Conservation (phyloP, 805 yeast species). For the Isabelozyma rhagii region DNA sequence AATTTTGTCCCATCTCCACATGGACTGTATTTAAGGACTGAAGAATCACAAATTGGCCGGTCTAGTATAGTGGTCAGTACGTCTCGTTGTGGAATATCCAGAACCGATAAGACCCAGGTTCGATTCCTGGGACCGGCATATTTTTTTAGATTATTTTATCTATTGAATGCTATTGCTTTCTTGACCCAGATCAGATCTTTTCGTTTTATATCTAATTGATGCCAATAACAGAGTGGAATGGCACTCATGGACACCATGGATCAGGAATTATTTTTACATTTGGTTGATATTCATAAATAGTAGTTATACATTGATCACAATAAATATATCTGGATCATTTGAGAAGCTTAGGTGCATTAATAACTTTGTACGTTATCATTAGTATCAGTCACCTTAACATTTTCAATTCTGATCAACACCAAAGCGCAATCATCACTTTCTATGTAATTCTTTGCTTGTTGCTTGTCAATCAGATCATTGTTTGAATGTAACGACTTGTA, state of each 20-base stretch:
- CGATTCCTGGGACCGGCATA: slow-evolving; percentile 52
- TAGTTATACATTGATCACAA: too few species aligned
- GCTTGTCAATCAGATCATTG: slow-evolving; percentile 65
- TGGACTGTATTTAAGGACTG: not conserved
- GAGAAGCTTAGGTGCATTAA: slow-evolving; percentile 3
- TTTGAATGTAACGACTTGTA: slow-evolving; percentile 61
- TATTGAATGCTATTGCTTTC: too few species aligned
- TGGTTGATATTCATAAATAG: too few species aligned
- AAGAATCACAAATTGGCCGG: slow-evolving; percentile 25
- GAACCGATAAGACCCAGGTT: slow-evolving; percentile 46
- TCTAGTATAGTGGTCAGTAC: slow-evolving; percentile 51
- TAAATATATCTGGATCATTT: too few species aligned
- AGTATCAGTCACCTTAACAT: slow-evolving; percentile 77
- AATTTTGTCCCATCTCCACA: too few species aligned
- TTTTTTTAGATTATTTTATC: not conserved
- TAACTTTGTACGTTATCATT: slow-evolving; percentile 54
- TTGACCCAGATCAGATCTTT: too few species aligned
- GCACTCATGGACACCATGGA: too few species aligned
- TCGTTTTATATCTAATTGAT: too few species aligned
- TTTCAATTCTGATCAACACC: slow-evolving; percentile 59
- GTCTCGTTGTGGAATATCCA: slow-evolving; percentile 38
- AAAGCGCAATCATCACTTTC: slow-evolving; percentile 61
- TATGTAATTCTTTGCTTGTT: slow-evolving; percentile 51
- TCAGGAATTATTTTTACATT: too few species aligned
- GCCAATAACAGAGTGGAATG: too few species aligned